Base-by-base conservation (phyloP, 2,329 filamentous ascomycete genomes). In the Colletotrichum godetiae region DNA sequence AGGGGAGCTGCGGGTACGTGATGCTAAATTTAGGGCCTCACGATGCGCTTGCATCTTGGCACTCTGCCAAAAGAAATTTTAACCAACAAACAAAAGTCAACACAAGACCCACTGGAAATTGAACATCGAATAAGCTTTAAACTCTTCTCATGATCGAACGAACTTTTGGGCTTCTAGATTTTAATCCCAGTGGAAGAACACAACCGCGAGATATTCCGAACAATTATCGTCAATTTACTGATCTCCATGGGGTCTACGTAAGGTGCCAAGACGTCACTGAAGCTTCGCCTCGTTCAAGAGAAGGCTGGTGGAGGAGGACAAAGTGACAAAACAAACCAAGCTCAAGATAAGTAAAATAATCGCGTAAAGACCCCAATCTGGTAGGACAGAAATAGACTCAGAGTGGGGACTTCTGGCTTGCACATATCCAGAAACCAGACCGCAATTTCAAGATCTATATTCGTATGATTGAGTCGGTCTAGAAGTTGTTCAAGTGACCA, bases 21-120 rank as follows among this genome's bases (percentile, higher is more conserved):
- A 65, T 73, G 66, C 70, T 73, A 73, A 63, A 58, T 73, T 70
- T 73, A 73, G 67, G 60, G 29, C 35, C n/a, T 42, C 56, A 15
- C n/a, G 22, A 65, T 66, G 66, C 59, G 33, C 2, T 33, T 49
- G 22, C 31, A 33, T 27, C 67, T 73, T 65, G 67, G 67, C 67
- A 37, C 22, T 31, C 24, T 52, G 19, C 22, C 15, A 11, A 49
- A 49, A 22, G 42, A 49, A 57, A 31, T 46, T 27, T 68, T 33
- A 24, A 31, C 12, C 19, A 29, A 42, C 37, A 35, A 35, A 31
- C 46, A 64, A 37, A 49, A 57, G 19, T 33, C 42, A 53, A 35
- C 27, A 27, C 8, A 31, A 7, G 69, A 22, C 27, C 35, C 69
- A 63, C 52, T 13, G 29, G 4, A n/a, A 24, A 35, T 63, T 6